phyloP scores from a whole-genome alignment of 2,329 filamentous ascomycete genomes.

The Diplodia mutila region DNA sequence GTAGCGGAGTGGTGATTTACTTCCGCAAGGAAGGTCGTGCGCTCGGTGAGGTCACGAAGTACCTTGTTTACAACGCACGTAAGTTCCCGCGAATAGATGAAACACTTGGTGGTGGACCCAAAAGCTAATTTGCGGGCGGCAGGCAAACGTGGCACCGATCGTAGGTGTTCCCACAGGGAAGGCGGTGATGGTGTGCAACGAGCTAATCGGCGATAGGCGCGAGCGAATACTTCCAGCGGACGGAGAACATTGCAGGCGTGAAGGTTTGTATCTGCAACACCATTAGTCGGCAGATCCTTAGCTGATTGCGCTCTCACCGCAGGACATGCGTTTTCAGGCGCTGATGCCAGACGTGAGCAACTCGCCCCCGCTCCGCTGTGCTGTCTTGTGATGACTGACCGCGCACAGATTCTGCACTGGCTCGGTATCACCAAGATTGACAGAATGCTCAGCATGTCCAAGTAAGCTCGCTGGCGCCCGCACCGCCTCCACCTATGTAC shows the following conservation, averaged over 20 bases:
- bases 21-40: constrained; percentile 97
- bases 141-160: constrained; percentile 73
- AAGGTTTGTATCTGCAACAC: constrained; percentile 51
- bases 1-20: constrained; percentile 94
- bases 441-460: constrained; percentile 97
- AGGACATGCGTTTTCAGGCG: constrained; percentile 92
- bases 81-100: constrained; percentile 4
- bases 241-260: constrained; percentile 97
- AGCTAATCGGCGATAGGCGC: constrained; percentile 48
- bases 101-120: background rate
- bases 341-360: constrained; percentile 78
- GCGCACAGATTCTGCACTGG: constrained; percentile 79
- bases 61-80: constrained; percentile 75
- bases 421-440: constrained; percentile 98
- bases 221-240: constrained; percentile 93
- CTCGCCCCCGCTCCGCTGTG: constrained; percentile 2
- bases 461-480: constrained; percentile 58
- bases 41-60: constrained; percentile 92
- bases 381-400: constrained; percentile 16
- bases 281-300: constrained; percentile 26
- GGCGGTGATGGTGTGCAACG: constrained; percentile 14
- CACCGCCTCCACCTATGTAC: background rate
- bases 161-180: constrained; percentile 27
- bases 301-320: constrained; percentile 21
- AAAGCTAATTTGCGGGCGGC: constrained; percentile 13